phyloP scores from a whole-genome alignment of 352 stramenopile species.

The Peronospora tabacina region DNA sequence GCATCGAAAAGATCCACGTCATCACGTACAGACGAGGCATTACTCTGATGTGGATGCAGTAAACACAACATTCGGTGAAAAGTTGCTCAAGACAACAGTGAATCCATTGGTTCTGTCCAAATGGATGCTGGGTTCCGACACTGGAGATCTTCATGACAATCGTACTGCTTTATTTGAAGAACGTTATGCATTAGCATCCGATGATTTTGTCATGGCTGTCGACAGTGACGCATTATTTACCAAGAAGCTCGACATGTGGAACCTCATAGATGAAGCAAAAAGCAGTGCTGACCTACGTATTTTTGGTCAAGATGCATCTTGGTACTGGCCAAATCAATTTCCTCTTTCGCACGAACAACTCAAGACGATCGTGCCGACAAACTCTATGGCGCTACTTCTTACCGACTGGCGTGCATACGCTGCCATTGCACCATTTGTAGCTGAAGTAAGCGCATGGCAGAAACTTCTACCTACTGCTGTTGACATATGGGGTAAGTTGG shows the following conservation, averaged over 20 bases:
- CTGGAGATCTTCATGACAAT: constrained; percentile 15
- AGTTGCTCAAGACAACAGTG: constrained; percentile 52
- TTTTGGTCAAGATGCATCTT: constrained; percentile 72
- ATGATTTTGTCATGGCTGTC: constrained; percentile 73
- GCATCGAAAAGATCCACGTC: constrained; percentile 41
- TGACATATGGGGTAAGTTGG: constrained; percentile 45
- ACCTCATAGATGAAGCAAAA: constrained; percentile 55
- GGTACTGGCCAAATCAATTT: constrained; percentile 57
- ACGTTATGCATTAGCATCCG: constrained; percentile 28
- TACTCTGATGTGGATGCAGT: constrained; percentile 31
- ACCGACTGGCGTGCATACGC: constrained; percentile 69
- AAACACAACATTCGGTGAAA: constrained; percentile 47
- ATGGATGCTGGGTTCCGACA: constrained; percentile 38
- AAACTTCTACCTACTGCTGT: constrained; percentile 43
- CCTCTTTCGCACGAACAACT: constrained; percentile 38
- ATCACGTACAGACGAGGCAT: constrained; percentile 39
- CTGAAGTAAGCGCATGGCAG: constrained; percentile 45
- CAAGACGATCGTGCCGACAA: constrained; percentile 27
- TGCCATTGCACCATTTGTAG: constrained; percentile 61
- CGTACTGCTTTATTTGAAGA: constrained; percentile 22
- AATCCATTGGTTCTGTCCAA: constrained; percentile 47
- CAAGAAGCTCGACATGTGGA: constrained; percentile 69
- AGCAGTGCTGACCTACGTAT: constrained; percentile 51
- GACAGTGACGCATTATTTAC: constrained; percentile 80
- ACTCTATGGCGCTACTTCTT: constrained; percentile 36